These are phyloP conservation scores for Gossypium raimondii DNA, from an alignment of 345 rosid species.

Conservation along the genomic window DNA sequence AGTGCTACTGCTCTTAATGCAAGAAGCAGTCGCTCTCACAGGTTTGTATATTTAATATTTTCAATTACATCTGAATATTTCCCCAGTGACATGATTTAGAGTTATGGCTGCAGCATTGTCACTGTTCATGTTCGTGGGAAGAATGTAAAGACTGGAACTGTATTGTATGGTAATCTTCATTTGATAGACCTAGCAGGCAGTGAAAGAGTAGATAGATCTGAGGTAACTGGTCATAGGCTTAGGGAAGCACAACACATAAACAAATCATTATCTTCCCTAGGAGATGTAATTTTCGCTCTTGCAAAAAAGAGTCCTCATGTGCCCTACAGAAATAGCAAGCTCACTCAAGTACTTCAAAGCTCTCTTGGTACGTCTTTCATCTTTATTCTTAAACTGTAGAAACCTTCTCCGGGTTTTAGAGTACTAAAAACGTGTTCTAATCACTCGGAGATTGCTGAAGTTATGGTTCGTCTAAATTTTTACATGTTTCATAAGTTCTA, in stretches of 20 bases:
- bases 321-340: conserved; percentile 97
- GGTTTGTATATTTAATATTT: conserved; percentile 35
- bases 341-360: conserved; percentile 88
- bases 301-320: conserved; percentile 82
- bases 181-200: conserved; percentile 98
- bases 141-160: conserved; percentile 51
- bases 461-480: conserved; percentile 1
- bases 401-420: background rate
- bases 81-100: background rate
- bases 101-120: conserved; percentile 52
- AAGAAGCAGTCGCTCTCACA: conserved; percentile 96
- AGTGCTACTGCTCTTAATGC: conserved; percentile 82
- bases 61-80: background rate
- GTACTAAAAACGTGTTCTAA: background rate
- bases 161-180: conserved; percentile 72
- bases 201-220: conserved; percentile 93
- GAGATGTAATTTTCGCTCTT: conserved; percentile 89
- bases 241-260: conserved; percentile 97
- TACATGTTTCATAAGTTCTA: conserved; percentile 4
- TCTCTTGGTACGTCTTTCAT: conserved; percentile 51
- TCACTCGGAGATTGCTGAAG: background rate
- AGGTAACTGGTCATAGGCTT: conserved; percentile 81
- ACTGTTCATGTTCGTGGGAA: conserved; percentile 81
- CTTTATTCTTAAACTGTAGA: background rate
- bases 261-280: conserved; percentile 88